These are phyloP conservation scores for Thelonectria rubi DNA, from an alignment of 2,329 filamentous ascomycete species.

Conservation along the genomic window DNA sequence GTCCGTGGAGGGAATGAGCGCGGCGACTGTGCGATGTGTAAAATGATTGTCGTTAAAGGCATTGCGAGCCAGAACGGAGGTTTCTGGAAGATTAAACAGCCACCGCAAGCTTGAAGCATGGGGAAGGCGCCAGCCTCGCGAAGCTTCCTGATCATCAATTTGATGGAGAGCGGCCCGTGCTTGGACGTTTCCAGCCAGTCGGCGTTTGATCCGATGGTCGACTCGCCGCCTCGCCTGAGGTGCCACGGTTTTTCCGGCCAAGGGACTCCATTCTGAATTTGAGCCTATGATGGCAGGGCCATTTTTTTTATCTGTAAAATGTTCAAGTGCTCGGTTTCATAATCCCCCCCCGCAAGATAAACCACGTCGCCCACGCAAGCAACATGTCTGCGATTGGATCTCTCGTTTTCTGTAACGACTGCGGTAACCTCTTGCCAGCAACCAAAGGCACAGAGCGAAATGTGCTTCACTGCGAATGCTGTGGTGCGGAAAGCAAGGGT, in stretches of 20 bases:
- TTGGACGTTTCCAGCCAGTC: conserved; percentile 30
- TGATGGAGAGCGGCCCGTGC: conserved; percentile 35
- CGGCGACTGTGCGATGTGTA: neutral
- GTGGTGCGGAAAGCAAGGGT: conserved; percentile 87
- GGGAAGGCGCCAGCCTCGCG: conserved; percentile 41
- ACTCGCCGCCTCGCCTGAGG: conserved; percentile 37
- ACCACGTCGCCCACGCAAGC: conserved; percentile 18
- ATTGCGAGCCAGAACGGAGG: conserved; percentile 32
- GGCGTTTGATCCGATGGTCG: conserved; percentile 39
- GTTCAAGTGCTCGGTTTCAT: neutral
- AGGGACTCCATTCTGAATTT: conserved; percentile 25
- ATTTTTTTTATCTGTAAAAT: conserved; percentile 42
- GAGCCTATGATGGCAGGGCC: conserved; percentile 36
- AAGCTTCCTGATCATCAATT: conserved; percentile 33
- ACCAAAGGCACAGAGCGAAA: conserved; percentile 81
- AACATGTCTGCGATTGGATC: conserved; percentile 90
- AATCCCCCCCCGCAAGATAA: conserved; percentile 15
- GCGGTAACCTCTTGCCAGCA: conserved; percentile 86
- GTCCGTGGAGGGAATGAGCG: conserved; percentile 7
- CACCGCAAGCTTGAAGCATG: conserved; percentile 34
- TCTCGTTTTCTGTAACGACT: conserved; percentile 91
- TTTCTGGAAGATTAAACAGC: conserved; percentile 20
- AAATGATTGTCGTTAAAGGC: conserved; percentile 36
- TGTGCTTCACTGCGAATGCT: conserved; percentile 83
- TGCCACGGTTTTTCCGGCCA: conserved; percentile 45